Evolutionary conservation across 495 filamentous ascomycete species (phyloP), one percentile per base, ranked within the genome.

Genomic region (Neurospora sp.): DNA sequence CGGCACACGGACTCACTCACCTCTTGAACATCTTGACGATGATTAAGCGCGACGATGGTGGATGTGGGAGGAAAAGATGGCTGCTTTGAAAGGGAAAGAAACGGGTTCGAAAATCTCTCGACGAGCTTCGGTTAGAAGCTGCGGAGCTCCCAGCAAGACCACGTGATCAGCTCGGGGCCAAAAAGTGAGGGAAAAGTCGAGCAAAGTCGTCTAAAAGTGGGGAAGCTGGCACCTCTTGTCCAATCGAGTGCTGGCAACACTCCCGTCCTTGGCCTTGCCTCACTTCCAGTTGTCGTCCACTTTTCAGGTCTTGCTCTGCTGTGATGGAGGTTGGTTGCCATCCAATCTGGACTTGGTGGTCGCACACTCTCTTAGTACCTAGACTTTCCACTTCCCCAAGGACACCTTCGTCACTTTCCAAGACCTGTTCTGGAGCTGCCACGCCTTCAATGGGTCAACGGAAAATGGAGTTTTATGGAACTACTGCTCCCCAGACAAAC

Each of bases 1-100:
- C 40, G 44, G 18, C 68, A 53, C 71, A 61, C 20, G 70, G 72
- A 59, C 69, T 69, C 42, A 85, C 90, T 84, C 85, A 94, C 92
- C 92, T 94, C 91, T 93, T 93, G 87, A 93, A 92, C 92, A 94
- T 94, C 86, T 83, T 93, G 89, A 85, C 80, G 85, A 86, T 86
- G 85, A 83, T 80, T 70, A 81, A 80, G 81, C 80, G 83, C 83
- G 83, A 80, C 77, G 74, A 83, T 81, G 77, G 82, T 76, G 77
- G 76, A 75, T 77, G 77, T n/a, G 72, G 73, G 75, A 78, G 75
- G 79, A 79, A 77, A 78, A 81, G 80, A 76, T 80, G 82, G 79
- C 73, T 81, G 80, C 79, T 83, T 76, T 74, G 73, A 73, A 74
- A 76, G 76, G 77, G 77, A 75, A 79, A 78, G 77, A 77, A 80